Evolutionary conservation across 2,329 filamentous ascomycete species (phyloP).

Genomic region (Byssothecium circinans): DNA sequence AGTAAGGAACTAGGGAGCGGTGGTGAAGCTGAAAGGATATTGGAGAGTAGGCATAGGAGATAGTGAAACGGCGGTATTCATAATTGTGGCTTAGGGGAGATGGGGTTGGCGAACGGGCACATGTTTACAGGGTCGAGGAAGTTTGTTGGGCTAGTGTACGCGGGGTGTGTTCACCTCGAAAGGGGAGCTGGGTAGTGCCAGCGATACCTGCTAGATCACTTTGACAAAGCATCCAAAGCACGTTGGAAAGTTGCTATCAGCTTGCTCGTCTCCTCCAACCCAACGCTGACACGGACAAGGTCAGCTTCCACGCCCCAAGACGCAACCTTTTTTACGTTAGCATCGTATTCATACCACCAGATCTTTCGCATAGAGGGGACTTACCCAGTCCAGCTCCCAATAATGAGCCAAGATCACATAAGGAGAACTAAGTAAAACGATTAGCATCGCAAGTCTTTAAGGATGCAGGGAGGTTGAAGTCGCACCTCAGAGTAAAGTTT

Average conservation of each 20-base stretch:
- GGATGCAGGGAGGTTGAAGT: slow-evolving; percentile 9
- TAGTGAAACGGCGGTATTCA: too few species aligned
- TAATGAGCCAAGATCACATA: slow-evolving; percentile 94
- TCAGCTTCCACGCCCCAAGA: slow-evolving; percentile 79
- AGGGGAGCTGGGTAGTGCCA: not conserved
- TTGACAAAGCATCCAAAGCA: slow-evolving; percentile 65
- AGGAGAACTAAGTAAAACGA: slow-evolving; percentile 62
- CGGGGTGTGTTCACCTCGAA: too few species aligned
- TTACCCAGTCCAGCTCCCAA: slow-evolving; percentile 82
- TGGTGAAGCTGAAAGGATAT: too few species aligned
- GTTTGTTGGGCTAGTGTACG: too few species aligned
- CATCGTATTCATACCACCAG: not conserved
- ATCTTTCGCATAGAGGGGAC: slow-evolving; percentile 28
- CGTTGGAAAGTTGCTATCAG: slow-evolving; percentile 65
- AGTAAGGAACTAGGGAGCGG: too few species aligned
- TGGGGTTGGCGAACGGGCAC: too few species aligned
- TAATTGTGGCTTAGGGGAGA: too few species aligned
- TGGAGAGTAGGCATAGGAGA: too few species aligned
- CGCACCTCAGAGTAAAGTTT: slow-evolving; percentile 81
- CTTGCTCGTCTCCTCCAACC: slow-evolving; percentile 74
- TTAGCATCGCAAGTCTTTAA: not conserved
- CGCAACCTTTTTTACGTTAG: slow-evolving; percentile 57
- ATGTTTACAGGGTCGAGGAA: too few species aligned
- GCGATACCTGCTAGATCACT: not conserved
- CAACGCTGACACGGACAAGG: slow-evolving; percentile 84